These are phyloP conservation scores for Chimonanthus salicifolius DNA, from an alignment of 164 flowering plant genomes.

Conservation along the genomic window DNA sequence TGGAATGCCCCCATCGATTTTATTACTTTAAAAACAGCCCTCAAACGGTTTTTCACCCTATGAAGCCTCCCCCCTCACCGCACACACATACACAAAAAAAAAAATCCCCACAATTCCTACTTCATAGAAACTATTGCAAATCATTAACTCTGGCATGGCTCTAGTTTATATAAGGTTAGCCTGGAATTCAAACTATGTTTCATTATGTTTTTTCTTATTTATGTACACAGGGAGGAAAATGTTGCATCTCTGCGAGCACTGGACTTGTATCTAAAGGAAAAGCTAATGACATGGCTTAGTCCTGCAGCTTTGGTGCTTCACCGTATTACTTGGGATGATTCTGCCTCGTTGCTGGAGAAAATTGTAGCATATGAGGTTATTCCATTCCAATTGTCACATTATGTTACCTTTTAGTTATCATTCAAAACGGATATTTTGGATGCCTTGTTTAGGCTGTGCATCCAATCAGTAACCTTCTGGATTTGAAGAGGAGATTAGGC, in stretches of 20 bases:
- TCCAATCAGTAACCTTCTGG: constrained; percentile 86
- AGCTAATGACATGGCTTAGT: constrained; percentile 86
- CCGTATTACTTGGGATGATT: constrained; percentile 90
- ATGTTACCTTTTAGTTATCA: neutral
- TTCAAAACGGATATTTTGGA: neutral
- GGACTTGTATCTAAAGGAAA: constrained; percentile 79
- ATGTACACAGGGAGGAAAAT: constrained; percentile 58
- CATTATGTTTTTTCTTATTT: neutral
- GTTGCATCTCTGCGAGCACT: constrained; percentile 68
- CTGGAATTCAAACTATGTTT: neutral
- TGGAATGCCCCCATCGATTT: too few species aligned
- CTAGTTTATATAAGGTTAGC: too few species aligned
- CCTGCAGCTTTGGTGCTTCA: constrained; percentile 95
- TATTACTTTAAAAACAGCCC: too few species aligned
- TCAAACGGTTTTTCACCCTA: too few species aligned
- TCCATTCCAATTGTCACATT: constrained; percentile 4
- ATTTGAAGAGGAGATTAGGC: constrained; percentile 91
- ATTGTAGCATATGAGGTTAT: constrained; percentile 87
- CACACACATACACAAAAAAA: too few species aligned
- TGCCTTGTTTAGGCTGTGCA: constrained; percentile 78
- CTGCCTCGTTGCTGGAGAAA: constrained; percentile 93
- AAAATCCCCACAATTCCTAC: too few species aligned
- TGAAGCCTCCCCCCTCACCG: too few species aligned
- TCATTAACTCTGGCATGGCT: too few species aligned
- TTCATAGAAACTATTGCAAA: too few species aligned